Evolutionary conservation across 108 stramenopile genomes (phyloP).

Genomic region (Cyclotella kingstonii): DNA sequence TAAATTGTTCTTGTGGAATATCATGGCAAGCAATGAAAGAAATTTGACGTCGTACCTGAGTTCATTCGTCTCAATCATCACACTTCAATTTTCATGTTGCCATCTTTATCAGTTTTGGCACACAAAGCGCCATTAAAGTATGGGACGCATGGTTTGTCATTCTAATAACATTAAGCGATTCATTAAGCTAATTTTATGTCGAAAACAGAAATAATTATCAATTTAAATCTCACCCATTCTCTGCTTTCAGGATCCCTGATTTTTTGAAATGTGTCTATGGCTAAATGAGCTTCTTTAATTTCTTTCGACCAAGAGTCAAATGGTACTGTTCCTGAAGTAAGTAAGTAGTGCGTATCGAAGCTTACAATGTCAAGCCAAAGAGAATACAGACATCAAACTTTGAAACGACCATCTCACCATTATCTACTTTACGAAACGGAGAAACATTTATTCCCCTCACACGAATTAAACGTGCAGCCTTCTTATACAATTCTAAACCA

Average conservation of each 20-base stretch:
- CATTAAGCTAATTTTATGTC: neutral
- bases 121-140: constrained; percentile 50
- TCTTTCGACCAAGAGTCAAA: constrained; percentile 39
- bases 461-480: constrained; percentile 20
- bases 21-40: constrained; percentile 2
- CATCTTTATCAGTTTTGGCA: constrained; percentile 51
- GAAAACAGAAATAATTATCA: constrained; percentile 1
- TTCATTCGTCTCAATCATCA: too few species aligned
- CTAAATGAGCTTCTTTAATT: constrained; percentile 30
- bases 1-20: constrained; percentile 20
- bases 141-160: constrained; percentile 6
- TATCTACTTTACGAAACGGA: constrained; percentile 47
- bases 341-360: neutral
- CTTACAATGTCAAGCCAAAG: neutral
- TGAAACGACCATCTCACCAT: constrained; percentile 14
- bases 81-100: constrained; percentile 47
- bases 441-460: constrained; percentile 38
- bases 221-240: constrained; percentile 48
- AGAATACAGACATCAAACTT: neutral
- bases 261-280: constrained; percentile 45
- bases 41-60: too few species aligned
- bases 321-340: constrained; percentile 27
- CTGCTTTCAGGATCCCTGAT: constrained; percentile 42
- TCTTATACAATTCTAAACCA: constrained; percentile 33
- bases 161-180: neutral